Base-by-base conservation (phyloP, 2,329 filamentous ascomycete species). In the Chrysosporium queenslandicum region DNA sequence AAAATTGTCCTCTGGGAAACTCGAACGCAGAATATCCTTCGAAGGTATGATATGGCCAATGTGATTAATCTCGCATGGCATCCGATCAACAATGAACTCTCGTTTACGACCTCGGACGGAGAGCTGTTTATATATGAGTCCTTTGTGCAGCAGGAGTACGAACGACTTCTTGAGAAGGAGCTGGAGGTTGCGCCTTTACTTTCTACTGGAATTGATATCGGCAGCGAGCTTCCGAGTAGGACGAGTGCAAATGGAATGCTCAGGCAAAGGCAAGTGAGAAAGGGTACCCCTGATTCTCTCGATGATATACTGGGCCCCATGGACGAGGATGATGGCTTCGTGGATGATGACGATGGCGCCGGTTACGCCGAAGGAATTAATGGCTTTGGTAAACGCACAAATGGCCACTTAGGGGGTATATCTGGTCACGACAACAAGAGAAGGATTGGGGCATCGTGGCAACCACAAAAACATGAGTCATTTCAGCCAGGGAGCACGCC, bases 401-500 rank as follows among this genome's bases (percentile, higher is more conserved):
- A 75, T 57, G 73, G 66, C 29, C 71, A 77, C 61, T 60, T 76
- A 2, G 72, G 71, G 47, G 68, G 70, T 4, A 58, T 68, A 11
- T 69, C 73, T 54, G 73, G 69, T 21, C 66, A 69, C 47, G 64
- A 68, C 18, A 64, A 66, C 18, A 84, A 85, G 63, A 74, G 79
- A 52, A 68, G 73, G 39, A 67, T 72, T 32, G 70, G 71, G 30
- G 66, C 68, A 25, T 58, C 69, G 42, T 77, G 77, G 67, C 70
- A 79, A 58, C 83, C 89, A 1, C 78, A 82, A 60, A 79, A 86
- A 32, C 94, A 98, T 60, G 81, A 85, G 50, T 73, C 91, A 1
- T 94, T 98, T 66, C 94, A 98, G 66, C 87, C 91, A 0, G 91
- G 92, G 1, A 90, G 89, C 50, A 98, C 92, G 0, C 91, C 91